Evolutionary conservation across 2,329 filamentous ascomycete genomes (phyloP).

Genomic region (Trichoderma koningiopsis): DNA sequence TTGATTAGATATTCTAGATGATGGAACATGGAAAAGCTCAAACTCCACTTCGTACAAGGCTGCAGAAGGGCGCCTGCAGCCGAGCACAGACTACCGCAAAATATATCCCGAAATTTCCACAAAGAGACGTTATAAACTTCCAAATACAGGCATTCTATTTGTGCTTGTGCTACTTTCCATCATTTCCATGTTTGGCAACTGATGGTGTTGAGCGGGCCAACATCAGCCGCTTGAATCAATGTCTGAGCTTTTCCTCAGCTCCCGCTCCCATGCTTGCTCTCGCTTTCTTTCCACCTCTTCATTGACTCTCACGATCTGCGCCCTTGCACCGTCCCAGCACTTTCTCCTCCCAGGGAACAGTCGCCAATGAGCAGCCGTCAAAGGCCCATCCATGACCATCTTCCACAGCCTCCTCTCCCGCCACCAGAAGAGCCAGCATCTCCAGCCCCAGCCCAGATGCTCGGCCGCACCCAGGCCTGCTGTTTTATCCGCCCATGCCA

Average conservation of each 20-base stretch:
- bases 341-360: conserved; percentile 30
- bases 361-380: conserved; percentile 31
- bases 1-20: not conserved
- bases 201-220: not conserved
- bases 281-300: not conserved
- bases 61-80: not conserved
- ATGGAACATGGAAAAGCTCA: not conserved
- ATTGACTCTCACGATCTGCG: conserved; percentile 11
- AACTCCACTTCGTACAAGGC: not conserved
- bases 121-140: not conserved
- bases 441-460: conserved; percentile 44
- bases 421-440: conserved; percentile 46
- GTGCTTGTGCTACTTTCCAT: not conserved
- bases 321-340: conserved; percentile 30
- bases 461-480: conserved; percentile 46
- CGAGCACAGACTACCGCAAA: not conserved
- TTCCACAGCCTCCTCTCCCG: conserved; percentile 41
- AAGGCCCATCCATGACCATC: conserved; percentile 37
- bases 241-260: not conserved
- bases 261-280: not conserved
- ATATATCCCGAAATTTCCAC: not conserved
- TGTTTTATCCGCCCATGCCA: conserved; percentile 35
- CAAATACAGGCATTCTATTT: not conserved
- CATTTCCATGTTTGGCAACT: not conserved
- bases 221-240: not conserved